Base-by-base conservation (phyloP, 257 asterid species). In the Handroanthus guayacan region DNA sequence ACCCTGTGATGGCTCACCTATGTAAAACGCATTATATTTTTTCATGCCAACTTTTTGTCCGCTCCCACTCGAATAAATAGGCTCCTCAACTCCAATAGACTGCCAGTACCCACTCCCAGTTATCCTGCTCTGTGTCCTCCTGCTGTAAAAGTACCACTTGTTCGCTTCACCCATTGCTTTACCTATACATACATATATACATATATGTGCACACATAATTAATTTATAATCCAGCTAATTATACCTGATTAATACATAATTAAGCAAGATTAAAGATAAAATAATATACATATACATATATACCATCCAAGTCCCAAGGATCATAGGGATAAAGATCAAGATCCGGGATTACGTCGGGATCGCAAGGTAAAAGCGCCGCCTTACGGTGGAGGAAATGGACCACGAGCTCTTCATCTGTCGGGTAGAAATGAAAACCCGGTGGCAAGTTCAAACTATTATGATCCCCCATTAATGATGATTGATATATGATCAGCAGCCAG, bases 331-430 rank as follows among this genome's bases (percentile, higher is more conserved):
- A 81, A 58, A 95, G 97, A 39, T 90, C 96, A 56, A 95, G 99
- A 72, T 95, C 99, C 1, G 99, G 99, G 88, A 95, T 95, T 85
- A 95, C 85, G 10, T 95, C 97, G 0, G 98, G 97, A 69, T 93
- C 91, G 81, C 93, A 93, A 11, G 99, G 99, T 1, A 92, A 79
- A 55, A 87, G 90, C 39, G 92, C 81, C n/a, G 88, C 92, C 79
- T 88, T 95, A 4, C 99, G 96, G 41, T 90, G 96, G 81, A 95
- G 99, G 91, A 95, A 95, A 71, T 95, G 99, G 77, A 91, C 97
- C 5, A 95, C 94, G 1, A 95, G 92, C 80, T 95, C 98, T 80
- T 93, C 98, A 16, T 95, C 98, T 1, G 97, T 85, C 5, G 99
- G 99, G 82, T 79, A 84, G 62, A 95, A 95, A 1, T 97, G 93